Evolutionary conservation across 768 basidiomycete genomes (phyloP), one percentile per base, ranked within the genome.

Genomic region (Podaxis carcinomalis): DNA sequence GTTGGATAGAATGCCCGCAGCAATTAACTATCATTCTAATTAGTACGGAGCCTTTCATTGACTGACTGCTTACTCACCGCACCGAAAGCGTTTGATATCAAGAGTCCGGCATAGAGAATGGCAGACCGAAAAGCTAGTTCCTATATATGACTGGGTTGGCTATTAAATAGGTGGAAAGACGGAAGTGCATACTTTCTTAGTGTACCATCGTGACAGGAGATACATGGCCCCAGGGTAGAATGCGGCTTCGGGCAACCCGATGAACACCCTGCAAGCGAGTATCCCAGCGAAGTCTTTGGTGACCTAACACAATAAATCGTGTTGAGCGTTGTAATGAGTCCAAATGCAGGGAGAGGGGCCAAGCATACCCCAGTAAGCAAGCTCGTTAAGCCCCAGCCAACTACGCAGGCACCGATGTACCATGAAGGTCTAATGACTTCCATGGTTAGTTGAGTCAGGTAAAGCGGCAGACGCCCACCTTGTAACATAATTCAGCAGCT

Each of bases 81-180:
- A 47, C 87, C 85, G 61, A 87, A 86, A 5, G 87, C 86, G 67
- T 86, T 86, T 4, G 84, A 84, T 27, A 86, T 75, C 13, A 87
- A 70, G 5, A 83, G 67, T 1, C 86, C 85, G 25, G 76, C 76
- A 63, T 80, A 86, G 1, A 89, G 73, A 25, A 86, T 71, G 1
- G 84, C 83, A 4, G 81, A 79, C 37, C 86, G 81, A 58, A 87
- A 79, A 1, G 84, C 80, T 19, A 88, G 72, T 70, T 88, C 85
- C 83, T 86, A 62, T 27, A 62, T 27, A 21, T 11, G 9, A 10
- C 1, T 9, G 4, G n/a, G 16, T 49, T 11, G 62, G 1, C 32
- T 52, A 59, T 59, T 66, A 25, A 66, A 52, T n/a, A 27, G 14
- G 14, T 51, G 9, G 46, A 49, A 36, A 14, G 11, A 51, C 11